A percentile compares a stretch with the other conserved stretches of the same genome.
phyloP scores from a whole-genome alignment of 192 early-diverging fungal genomes.

The Obelidium mucronatum region DNA sequence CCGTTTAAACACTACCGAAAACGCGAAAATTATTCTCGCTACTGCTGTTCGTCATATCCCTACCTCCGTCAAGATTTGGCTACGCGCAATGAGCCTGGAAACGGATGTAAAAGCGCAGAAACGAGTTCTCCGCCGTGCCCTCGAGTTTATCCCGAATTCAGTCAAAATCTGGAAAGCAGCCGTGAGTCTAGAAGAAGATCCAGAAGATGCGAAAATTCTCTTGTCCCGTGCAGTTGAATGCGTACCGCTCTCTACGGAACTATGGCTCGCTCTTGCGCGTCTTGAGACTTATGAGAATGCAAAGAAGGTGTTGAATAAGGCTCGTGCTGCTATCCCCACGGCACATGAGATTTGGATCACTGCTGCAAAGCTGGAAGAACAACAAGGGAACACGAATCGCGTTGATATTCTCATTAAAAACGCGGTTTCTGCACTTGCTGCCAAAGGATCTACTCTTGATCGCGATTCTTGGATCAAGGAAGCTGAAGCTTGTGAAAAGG shows the following conservation, averaged over 20 bases:
- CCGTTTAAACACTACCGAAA: constrained; percentile 81
- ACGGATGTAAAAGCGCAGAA: constrained; percentile 77
- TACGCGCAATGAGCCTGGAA: constrained; percentile 86
- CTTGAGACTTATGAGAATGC: constrained; percentile 92
- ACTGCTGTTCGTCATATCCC: constrained; percentile 89
- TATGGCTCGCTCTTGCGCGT: constrained; percentile 95
- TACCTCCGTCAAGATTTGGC: constrained; percentile 93
- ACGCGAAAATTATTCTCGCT: constrained; percentile 90
- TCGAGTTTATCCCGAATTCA: constrained; percentile 94
- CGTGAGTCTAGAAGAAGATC: constrained; percentile 89
- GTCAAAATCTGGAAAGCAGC: constrained; percentile 93
- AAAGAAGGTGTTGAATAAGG: constrained; percentile 88
- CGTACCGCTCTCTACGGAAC: constrained; percentile 85
- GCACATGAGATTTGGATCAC: constrained; percentile 96
- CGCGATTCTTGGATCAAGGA: constrained; percentile 92
- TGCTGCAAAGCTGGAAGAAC: constrained; percentile 90
- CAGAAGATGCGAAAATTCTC: constrained; percentile 88
- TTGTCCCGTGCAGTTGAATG: constrained; percentile 94
- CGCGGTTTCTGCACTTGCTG: constrained; percentile 73
- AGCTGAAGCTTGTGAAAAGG: constrained; percentile 81
- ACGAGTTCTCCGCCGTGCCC: constrained; percentile 84
- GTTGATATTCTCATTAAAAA: constrained; percentile 67
- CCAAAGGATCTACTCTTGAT: constrained; percentile 71
- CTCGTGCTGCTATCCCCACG: constrained; percentile 81
- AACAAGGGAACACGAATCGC: constrained; percentile 69